Conservation (phyloP, 164 flowering plant genomes). For the Vitis labrusca region DNA sequence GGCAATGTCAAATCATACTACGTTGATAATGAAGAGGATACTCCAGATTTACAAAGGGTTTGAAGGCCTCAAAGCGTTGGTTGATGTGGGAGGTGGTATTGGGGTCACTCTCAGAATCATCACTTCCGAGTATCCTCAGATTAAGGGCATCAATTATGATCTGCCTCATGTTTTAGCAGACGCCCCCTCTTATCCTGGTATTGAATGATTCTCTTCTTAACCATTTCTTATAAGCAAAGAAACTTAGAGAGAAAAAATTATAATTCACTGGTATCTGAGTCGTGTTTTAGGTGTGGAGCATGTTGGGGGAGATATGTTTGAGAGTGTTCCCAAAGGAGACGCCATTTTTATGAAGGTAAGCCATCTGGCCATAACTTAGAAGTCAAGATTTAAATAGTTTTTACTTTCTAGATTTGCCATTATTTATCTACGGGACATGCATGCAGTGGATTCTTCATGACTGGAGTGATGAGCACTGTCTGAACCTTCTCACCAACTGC, state of each 20-base stretch:
- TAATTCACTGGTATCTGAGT: not conserved
- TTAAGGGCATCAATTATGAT: slow-evolving; percentile 31
- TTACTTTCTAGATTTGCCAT: too few relatives aligned
- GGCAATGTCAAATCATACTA: slow-evolving; percentile 24
- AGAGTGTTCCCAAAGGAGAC: slow-evolving; percentile 20
- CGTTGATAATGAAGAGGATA: slow-evolving; percentile 23
- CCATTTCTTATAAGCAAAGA: too few relatives aligned
- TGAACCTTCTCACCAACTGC: slow-evolving; percentile 32
- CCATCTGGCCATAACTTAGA: not conserved
- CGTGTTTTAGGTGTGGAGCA: slow-evolving; percentile 17
- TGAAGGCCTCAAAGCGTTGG: slow-evolving; percentile 23
- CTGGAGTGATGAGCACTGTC: slow-evolving; percentile 35
- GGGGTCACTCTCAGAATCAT: slow-evolving; percentile 23
- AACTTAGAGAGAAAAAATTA: too few relatives aligned
- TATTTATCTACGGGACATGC: too few relatives aligned
- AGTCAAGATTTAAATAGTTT: too few relatives aligned
- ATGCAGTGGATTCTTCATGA: slow-evolving; percentile 26
- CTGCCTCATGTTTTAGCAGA: slow-evolving; percentile 21
- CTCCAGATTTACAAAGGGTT: slow-evolving; percentile 30
- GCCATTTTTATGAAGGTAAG: slow-evolving; percentile 31
- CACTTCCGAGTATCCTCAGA: slow-evolving; percentile 20
- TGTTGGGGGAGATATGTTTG: slow-evolving; percentile 30
- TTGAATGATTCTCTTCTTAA: too few relatives aligned
- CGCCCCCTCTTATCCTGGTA: slow-evolving; percentile 24
- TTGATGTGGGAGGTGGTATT: slow-evolving; percentile 35